Evolutionary conservation across 257 asterid species (phyloP), one percentile per base, ranked within the genome.

Genomic region (Primulina huaijiensis): DNA sequence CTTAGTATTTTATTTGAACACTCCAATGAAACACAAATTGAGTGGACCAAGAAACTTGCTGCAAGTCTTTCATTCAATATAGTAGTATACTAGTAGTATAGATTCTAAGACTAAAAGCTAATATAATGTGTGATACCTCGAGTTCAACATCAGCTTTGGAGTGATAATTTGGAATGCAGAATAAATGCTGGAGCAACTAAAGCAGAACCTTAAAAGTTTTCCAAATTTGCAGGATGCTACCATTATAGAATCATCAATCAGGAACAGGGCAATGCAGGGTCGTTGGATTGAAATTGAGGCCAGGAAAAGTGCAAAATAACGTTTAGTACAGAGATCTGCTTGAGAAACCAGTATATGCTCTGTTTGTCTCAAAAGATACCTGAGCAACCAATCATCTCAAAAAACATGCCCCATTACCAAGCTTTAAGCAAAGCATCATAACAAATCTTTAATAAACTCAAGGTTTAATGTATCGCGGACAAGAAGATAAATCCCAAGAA

Each of bases 381-480:
- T n/a, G 16, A 64, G 64, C 30, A 70, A 64, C 56, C 35, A 72
- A 37, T 21, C 25, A 62, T 62, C 40, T 69, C 57, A 60, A 60
- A 17, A 65, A 23, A 68, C 62, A 74, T 64, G 40, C 46, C 27
- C 34, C 30, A 69, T 8, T 59, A 27, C 68, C 21, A 23, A 55
- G 65, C 17, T 50, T 40, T 16, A 57, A 38, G 29, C 46, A 61
- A 58, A 62, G 67, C 5, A 74, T 90, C 88, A 93, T 82, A 93
- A 86, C 59, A 91, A 62, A 72, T 86, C 96, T 68, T 73, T 90
- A 73, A 94, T 78, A 75, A 91, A 89, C 30, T 91, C 96, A 58
- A 94, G 88, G 79, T 89, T 91, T 64, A 94, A 78, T 1, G 99
- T 94, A 75, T 94, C 99, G 8, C 99, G 90, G 3, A 93, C 85